phyloP scores from a whole-genome alignment of 225 moss, liverwort and hornwort species.

The Lunularia cruciata region DNA sequence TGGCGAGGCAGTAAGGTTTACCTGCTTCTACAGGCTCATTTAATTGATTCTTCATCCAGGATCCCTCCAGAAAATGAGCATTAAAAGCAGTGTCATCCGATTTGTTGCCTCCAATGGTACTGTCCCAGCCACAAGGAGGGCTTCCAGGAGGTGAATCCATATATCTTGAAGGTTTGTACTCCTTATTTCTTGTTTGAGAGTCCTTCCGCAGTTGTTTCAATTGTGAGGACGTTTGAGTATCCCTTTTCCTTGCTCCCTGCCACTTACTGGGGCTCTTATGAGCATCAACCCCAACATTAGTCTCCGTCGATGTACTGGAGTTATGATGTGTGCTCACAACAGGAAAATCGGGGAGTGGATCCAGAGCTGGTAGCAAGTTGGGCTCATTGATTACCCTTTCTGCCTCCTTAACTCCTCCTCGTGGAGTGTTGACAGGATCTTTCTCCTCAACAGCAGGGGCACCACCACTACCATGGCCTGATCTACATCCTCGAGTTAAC shows the following conservation, averaged over 20 bases:
- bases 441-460: conserved; percentile 13
- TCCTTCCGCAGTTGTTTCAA: conserved; percentile 39
- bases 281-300: neutral
- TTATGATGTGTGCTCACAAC: neutral
- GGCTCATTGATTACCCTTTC: neutral
- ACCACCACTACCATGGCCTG: neutral
- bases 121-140: conserved; percentile 88
- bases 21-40: conserved; percentile 41
- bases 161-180: conserved; percentile 56
- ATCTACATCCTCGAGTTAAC: neutral
- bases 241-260: conserved; percentile 26
- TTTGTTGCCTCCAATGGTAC: conserved; percentile 33
- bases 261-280: conserved; percentile 30
- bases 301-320: conserved; percentile 7
- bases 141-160: conserved; percentile 72
- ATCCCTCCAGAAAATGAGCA: conserved; percentile 49
- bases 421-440: neutral
- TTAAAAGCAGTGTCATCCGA: conserved; percentile 38
- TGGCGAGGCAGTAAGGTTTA: conserved; percentile 31
- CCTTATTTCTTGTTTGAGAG: conserved; percentile 43
- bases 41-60: conserved; percentile 50
- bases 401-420: neutral
- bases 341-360: conserved; percentile 21
- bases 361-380: neutral
- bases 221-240: conserved; percentile 21